Percentiles rank a stretch among this genome's conserved stretches.
These are phyloP conservation scores for Avicennia marina DNA, from an alignment of 257 asterid genomes.

Conservation along the genomic window DNA sequence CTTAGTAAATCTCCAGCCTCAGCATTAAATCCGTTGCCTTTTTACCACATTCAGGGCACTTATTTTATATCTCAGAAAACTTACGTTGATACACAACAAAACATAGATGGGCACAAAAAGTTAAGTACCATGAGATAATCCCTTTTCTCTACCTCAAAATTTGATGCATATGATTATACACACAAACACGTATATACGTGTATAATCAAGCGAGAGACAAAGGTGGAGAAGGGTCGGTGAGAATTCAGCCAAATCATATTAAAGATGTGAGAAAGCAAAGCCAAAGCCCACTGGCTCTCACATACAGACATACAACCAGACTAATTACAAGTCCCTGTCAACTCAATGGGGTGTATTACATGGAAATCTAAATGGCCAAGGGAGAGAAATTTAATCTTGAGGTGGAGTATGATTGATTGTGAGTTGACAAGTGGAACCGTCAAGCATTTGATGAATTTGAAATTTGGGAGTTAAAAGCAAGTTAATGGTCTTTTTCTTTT, in stretches of 20 bases:
- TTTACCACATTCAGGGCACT: conserved; percentile 28
- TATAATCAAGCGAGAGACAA: conserved; percentile 11
- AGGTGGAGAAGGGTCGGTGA: conserved; percentile 30
- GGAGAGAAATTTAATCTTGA: too few relatives aligned
- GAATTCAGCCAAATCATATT: conserved; percentile 33
- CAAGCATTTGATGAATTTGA: too few relatives aligned
- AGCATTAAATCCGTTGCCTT: conserved; percentile 27
- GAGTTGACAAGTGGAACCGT: too few relatives aligned
- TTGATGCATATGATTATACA: neutral
- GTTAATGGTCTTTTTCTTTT: too few relatives aligned
- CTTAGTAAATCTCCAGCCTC: conserved; percentile 26
- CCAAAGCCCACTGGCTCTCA: too few relatives aligned
- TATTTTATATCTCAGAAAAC: neutral
- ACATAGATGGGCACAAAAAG: conserved; percentile 19
- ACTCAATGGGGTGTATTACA: too few relatives aligned
- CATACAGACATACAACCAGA: too few relatives aligned
- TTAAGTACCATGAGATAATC: neutral
- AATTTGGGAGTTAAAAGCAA: too few relatives aligned
- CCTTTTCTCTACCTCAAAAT: conserved; percentile 5
- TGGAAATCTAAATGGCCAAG: too few relatives aligned
- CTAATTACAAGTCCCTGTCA: too few relatives aligned
- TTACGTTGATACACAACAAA: neutral
- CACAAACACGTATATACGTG: neutral
- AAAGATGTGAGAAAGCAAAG: conserved; percentile 20
- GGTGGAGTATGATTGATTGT: too few relatives aligned